A percentile compares a stretch with the other conserved stretches of the same genome.
Conservation (phyloP, 2,329 filamentous ascomycete genomes). For the Penicillium sp. region DNA sequence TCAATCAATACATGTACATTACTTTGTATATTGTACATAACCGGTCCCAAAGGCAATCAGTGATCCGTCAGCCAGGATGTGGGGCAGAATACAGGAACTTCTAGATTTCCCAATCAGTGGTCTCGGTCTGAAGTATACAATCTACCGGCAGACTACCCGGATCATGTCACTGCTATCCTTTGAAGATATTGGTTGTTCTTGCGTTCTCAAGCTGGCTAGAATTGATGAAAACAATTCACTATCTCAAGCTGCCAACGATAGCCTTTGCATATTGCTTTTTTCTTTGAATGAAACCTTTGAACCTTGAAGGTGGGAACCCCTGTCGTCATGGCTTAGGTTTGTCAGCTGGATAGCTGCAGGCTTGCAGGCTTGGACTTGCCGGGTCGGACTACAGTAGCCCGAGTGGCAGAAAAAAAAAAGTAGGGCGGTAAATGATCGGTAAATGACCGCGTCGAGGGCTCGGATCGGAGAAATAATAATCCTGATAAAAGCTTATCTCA, state of each 20-base stretch:
- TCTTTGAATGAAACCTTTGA: neutral
- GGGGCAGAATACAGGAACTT: slow-evolving; percentile 25
- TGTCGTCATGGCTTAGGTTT: slow-evolving; percentile 27
- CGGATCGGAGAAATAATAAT: slow-evolving; percentile 7
- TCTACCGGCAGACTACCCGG: slow-evolving; percentile 16
- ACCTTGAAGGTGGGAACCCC: neutral
- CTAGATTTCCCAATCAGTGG: slow-evolving; percentile 36
- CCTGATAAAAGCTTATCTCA: neutral
- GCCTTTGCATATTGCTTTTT: neutral
- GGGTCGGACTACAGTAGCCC: slow-evolving; percentile 35
- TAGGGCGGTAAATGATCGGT: neutral
- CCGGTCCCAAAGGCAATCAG: slow-evolving; percentile 5
- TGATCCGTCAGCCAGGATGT: slow-evolving; percentile 26
- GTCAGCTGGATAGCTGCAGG: slow-evolving; percentile 19
- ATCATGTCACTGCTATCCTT: neutral
- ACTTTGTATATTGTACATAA: neutral
- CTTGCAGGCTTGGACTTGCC: slow-evolving; percentile 9
- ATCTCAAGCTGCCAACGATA: neutral
- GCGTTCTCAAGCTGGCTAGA: neutral
- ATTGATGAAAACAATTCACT: neutral
- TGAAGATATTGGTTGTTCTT: neutral
- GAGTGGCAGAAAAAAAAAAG: slow-evolving; percentile 20
- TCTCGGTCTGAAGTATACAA: slow-evolving; percentile 31
- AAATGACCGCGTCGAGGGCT: neutral
- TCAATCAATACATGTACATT: neutral